Evolutionary conservation across 2,329 filamentous ascomycete species (phyloP).

Genomic region (Myotisia sp.): DNA sequence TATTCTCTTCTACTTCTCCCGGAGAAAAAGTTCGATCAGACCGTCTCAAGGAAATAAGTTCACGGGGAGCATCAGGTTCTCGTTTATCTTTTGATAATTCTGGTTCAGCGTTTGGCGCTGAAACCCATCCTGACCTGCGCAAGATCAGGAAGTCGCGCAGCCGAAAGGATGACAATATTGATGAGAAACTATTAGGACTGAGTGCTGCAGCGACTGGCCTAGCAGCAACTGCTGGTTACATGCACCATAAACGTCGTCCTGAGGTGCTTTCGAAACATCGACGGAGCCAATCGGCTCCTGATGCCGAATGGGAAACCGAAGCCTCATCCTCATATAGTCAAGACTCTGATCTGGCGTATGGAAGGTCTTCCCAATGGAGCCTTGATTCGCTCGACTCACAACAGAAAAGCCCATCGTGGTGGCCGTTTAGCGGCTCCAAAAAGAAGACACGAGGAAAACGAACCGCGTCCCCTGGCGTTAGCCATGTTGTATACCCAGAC

Average conservation of each 20-base stretch:
- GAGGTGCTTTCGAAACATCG: no score
- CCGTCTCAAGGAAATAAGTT: conserved; percentile 30
- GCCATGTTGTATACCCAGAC: conserved; percentile 15
- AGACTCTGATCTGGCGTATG: conserved; percentile 48
- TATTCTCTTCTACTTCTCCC: conserved; percentile 49
- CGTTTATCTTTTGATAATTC: conserved; percentile 55
- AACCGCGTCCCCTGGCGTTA: conserved; percentile 10
- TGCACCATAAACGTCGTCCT: conserved; percentile 23
- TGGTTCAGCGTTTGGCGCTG: conserved; percentile 53
- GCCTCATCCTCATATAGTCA: conserved; percentile 26
- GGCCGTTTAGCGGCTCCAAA: conserved; percentile 43
- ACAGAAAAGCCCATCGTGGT: no score
- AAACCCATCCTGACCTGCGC: conserved; percentile 29
- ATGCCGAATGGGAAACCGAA: conserved; percentile 47
- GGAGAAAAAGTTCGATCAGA: conserved; percentile 36
- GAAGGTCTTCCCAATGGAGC: conserved; percentile 35
- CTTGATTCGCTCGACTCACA: conserved; percentile 39
- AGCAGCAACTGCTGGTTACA: conserved; percentile 25
- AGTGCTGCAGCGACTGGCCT: conserved; percentile 35
- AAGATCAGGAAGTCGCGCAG: conserved; percentile 22
- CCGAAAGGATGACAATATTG: conserved; percentile 23
- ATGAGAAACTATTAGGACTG: conserved; percentile 35
- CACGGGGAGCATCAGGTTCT: conserved; percentile 37
- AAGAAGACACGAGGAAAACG: conserved; percentile 16
- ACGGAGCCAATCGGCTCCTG: conserved; percentile 17